Percentiles rank a stretch among this genome's conserved stretches.
Conservation (phyloP, 2,329 filamentous ascomycete species). For the Talaromyces albobiverticillius region DNA sequence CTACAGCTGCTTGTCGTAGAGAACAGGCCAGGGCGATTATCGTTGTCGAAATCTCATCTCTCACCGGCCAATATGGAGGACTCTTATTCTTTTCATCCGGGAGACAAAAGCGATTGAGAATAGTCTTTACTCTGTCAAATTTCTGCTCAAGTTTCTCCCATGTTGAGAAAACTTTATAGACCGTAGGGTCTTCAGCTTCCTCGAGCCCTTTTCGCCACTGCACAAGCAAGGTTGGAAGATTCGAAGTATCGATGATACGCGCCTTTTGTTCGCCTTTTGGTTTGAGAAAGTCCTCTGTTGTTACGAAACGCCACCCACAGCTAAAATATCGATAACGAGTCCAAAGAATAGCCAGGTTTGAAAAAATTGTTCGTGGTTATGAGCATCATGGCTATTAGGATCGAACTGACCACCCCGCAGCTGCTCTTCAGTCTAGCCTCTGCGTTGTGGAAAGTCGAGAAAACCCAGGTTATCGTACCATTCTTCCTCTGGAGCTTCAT, state of each 20-base stretch:
- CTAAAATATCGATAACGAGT: conserved; percentile 17
- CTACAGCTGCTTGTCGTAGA: conserved; percentile 11
- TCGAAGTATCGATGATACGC: conserved; percentile 11
- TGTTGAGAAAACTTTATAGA: no score
- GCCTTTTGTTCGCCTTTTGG: no score
- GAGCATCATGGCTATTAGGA: no score
- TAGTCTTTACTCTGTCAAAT: conserved; percentile 7
- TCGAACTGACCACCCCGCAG: conserved; percentile 15
- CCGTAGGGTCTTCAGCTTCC: no score
- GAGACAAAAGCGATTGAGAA: conserved; percentile 15
- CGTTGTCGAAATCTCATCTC: conserved; percentile 16
- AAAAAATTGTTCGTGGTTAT: conserved; percentile 22
- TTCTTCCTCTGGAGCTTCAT: conserved; percentile 11
- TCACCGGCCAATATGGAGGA: conserved; percentile 15
- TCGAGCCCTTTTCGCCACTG: not conserved
- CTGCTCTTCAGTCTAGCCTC: conserved; percentile 15
- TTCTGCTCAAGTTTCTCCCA: conserved; percentile 1
- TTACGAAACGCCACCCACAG: conserved; percentile 7
- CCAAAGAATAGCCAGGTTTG: conserved; percentile 26
- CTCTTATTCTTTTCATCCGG: not conserved
- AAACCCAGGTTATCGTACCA: conserved; percentile 16
- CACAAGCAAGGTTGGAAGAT: not conserved
- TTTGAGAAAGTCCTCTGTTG: conserved; percentile 17
- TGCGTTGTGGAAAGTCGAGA: conserved; percentile 10
- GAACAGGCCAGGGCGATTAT: conserved; percentile 15